These are phyloP conservation scores for Cercophora newfieldiana DNA, from an alignment of 495 filamentous ascomycete genomes.

Conservation along the genomic window DNA sequence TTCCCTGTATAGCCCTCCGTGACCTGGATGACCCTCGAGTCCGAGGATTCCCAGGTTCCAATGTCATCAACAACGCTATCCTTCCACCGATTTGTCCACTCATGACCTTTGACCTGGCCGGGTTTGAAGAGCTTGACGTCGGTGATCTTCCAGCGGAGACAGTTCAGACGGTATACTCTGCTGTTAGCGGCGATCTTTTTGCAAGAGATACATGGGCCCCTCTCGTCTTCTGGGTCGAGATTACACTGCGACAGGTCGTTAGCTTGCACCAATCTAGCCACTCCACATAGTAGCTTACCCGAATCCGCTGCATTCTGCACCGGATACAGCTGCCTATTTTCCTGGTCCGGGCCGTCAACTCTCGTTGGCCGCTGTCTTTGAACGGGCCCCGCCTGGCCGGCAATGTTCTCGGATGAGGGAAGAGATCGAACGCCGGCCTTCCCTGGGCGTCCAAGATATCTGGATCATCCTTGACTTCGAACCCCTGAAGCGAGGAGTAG, in stretches of 20 bases:
- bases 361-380: slow-evolving; percentile 43
- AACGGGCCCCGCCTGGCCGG: slow-evolving; percentile 51
- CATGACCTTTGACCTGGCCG: slow-evolving; percentile 49
- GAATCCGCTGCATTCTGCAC: slow-evolving; percentile 57
- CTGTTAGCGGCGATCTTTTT: slow-evolving; percentile 40
- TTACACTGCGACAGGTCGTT: slow-evolving; percentile 41
- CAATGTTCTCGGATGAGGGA: slow-evolving; percentile 22
- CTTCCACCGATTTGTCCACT: slow-evolving; percentile 55
- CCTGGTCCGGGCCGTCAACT: slow-evolving; percentile 51
- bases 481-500: slow-evolving; percentile 14
- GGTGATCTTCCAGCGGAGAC: slow-evolving; percentile 53
- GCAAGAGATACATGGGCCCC: slow-evolving; percentile 50
- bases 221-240: slow-evolving; percentile 41
- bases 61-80: slow-evolving; percentile 51
- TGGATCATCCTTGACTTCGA: slow-evolving; percentile 19
- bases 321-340: slow-evolving; percentile 53
- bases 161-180: slow-evolving; percentile 48
- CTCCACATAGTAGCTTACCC: slow-evolving; percentile 37
- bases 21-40: slow-evolving; percentile 44
- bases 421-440: slow-evolving; percentile 19
- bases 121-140: slow-evolving; percentile 53
- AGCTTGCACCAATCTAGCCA: background rate
- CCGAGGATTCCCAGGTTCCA: slow-evolving; percentile 46
- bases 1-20: slow-evolving; percentile 48
- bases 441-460: slow-evolving; percentile 18